Percentiles rank a stretch among this genome's conserved stretches.
These are phyloP conservation scores for Aspergillus avenaceus DNA, from an alignment of 495 filamentous ascomycete species.

Conservation along the genomic window DNA sequence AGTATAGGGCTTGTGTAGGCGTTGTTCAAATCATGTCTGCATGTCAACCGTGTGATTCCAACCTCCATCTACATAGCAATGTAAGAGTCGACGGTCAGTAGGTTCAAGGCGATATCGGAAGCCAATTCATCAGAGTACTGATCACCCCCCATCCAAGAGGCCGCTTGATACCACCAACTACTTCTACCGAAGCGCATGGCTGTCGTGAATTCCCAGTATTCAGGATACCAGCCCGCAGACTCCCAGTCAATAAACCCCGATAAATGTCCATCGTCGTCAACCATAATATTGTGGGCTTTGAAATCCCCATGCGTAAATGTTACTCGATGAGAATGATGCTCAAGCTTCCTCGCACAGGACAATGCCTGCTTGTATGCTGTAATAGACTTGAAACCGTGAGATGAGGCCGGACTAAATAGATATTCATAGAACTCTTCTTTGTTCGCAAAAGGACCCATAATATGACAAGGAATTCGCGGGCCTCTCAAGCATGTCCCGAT, in stretches of 20 bases:
- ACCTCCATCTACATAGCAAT: constrained; percentile 7
- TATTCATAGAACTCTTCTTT: constrained; percentile 6
- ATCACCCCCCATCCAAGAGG: constrained; percentile 22
- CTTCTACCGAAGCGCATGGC: constrained; percentile 20
- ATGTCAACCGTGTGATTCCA: too few relatives aligned
- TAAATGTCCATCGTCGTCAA: constrained; percentile 36
- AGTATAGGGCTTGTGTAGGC: too few relatives aligned
- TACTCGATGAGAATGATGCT: constrained; percentile 12
- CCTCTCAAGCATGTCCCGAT: constrained; percentile 8
- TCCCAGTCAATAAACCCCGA: constrained; percentile 53
- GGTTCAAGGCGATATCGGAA: constrained; percentile 21
- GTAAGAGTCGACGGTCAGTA: constrained; percentile 26
- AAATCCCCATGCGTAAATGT: constrained; percentile 49
- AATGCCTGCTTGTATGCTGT: constrained; percentile 20
- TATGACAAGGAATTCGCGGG: constrained; percentile 11
- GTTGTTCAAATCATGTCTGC: too few relatives aligned
- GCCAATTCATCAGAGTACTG: constrained; percentile 18
- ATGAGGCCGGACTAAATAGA: constrained; percentile 9
- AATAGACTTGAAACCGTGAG: constrained; percentile 9
- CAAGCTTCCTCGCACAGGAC: constrained; percentile 13
- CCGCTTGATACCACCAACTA: constrained; percentile 27
- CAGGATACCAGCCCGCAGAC: constrained; percentile 47
- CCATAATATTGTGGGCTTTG: constrained; percentile 44
- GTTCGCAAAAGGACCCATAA: constrained; percentile 15
- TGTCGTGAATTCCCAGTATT: constrained; percentile 53